phyloP scores from a whole-genome alignment of 805 yeast species.

The Sugiyamaella floridensis region DNA sequence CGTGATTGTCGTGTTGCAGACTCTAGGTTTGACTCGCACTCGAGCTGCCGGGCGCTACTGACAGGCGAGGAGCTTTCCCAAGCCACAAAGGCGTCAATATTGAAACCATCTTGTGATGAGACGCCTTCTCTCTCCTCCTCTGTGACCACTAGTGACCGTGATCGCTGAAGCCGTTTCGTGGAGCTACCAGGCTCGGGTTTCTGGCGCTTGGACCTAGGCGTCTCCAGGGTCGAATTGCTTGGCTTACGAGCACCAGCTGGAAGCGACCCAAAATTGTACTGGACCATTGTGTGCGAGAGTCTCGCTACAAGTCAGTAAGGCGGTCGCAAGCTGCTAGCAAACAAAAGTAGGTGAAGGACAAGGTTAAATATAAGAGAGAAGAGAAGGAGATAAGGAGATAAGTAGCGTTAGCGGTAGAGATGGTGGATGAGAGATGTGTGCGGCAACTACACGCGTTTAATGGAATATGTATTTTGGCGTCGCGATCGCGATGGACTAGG shows the following conservation, averaged over 20 bases:
- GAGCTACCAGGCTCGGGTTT: not conserved
- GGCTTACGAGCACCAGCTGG: slow-evolving; percentile 6
- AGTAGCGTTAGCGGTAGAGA: not conserved
- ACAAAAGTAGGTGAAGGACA: too few species aligned
- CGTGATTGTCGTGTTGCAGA: not conserved
- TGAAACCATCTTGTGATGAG: not conserved
- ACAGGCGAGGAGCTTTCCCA: slow-evolving; percentile 15
- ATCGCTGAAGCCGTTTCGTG: not conserved
- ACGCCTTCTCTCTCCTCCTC: slow-evolving; percentile 1
- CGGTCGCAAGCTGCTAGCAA: too few species aligned
- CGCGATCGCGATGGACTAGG: not conserved
- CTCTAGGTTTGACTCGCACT: not conserved
- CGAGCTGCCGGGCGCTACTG: not conserved
- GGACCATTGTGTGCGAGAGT: not conserved
- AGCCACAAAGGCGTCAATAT: slow-evolving; percentile 7
- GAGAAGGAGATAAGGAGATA: not conserved
- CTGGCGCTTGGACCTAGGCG: slow-evolving; percentile 6
- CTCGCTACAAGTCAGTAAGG: too few species aligned
- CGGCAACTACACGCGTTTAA: not conserved
- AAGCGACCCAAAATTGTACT: slow-evolving; percentile 7
- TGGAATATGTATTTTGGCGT: not conserved
- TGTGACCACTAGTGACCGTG: not conserved
- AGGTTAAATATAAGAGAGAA: too few species aligned
- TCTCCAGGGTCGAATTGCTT: slow-evolving; percentile 4
- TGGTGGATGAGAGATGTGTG: too few species aligned